Conservation (phyloP, 352 stramenopile species). For the Globisporangium nodosum region DNA sequence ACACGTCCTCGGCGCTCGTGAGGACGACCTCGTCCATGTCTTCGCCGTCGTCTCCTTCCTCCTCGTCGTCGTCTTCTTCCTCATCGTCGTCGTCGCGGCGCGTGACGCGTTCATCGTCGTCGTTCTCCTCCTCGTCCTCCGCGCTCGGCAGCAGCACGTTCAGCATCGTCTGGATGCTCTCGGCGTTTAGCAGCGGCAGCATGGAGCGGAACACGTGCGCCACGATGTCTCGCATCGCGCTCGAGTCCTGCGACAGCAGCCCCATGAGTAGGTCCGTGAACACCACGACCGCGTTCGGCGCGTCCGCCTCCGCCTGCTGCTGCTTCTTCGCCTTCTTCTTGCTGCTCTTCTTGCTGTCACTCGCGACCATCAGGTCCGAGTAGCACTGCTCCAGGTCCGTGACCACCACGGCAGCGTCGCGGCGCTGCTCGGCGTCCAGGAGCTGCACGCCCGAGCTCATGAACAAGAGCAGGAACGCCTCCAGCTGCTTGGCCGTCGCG, state of each 20-base stretch:
- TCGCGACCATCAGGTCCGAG: slow-evolving; percentile 38
- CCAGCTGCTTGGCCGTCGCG: slow-evolving; percentile 30
- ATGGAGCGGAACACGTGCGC: slow-evolving; percentile 75
- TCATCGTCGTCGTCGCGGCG: slow-evolving; percentile 21
- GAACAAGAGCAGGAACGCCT: slow-evolving; percentile 70
- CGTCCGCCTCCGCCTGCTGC: slow-evolving; percentile 6
- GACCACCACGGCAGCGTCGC: slow-evolving; percentile 46
- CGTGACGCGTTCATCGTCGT: slow-evolving; percentile 22
- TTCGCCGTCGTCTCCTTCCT: slow-evolving; percentile 32
- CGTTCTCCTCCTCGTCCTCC: slow-evolving; percentile 24
- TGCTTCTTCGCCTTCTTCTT: slow-evolving; percentile 29
- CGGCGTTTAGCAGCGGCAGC: slow-evolving; percentile 50
- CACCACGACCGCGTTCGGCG: slow-evolving; percentile 61
- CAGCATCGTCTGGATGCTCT: slow-evolving; percentile 67
- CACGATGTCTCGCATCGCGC: slow-evolving; percentile 79
- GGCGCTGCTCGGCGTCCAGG: slow-evolving; percentile 57
- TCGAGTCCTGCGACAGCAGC: slow-evolving; percentile 78
- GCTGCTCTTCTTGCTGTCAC: slow-evolving; percentile 21
- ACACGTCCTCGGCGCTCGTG: slow-evolving; percentile 51
- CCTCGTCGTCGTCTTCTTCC: slow-evolving; percentile 25
- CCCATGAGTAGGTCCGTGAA: slow-evolving; percentile 80
- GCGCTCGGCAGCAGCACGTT: slow-evolving; percentile 47
- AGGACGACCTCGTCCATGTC: slow-evolving; percentile 51
- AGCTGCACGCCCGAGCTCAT: slow-evolving; percentile 74
- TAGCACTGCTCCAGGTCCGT: slow-evolving; percentile 73